Base-by-base conservation (phyloP, 306 rosid genomes). In the Prunus mume region DNA sequence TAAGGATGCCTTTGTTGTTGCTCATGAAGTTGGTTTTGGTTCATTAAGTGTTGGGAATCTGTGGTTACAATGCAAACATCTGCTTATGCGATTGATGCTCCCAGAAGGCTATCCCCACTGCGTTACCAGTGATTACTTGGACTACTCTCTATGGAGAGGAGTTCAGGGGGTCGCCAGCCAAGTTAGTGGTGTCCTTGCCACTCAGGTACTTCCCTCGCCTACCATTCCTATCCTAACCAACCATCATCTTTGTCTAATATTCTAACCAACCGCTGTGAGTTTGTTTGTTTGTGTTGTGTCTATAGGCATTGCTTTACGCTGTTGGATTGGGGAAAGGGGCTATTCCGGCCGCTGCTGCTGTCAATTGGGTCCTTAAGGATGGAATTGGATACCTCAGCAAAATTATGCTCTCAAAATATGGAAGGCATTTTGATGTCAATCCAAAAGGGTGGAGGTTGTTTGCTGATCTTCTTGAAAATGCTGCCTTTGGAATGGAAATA, bases 401-500 rank as follows among this genome's bases (percentile, higher is more conserved):
- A 86, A 92, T 94, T 66, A 61, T 90, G 89, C 73, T 94, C 70
- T 94, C 98, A 0, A 93, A 89, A 73, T 92, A 82, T n/a, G 98
- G 97, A 58, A 86, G 97, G 19, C 98, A 94, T 86, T 94, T 94
- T 76, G 98, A 94, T 80, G 97, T 94, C 24, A 73, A 92, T 50
- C 97, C 98, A 0, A 94, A 94, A 79, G 97, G 98, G 47, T 94
- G 98, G 98, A 92, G 97, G 77, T 78, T 94, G 86, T 94, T 92
- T 76, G 96, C 98, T 58, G 98, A 94, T 69, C 88, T 92, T 78
- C 85, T 92, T 57, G 97, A 91, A 71, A 94, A 92, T 83, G 91
- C 93, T 12, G 98, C 98, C 3, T 94, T 90, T 77, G 98, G 98
- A 68, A 77, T 94, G 86, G 96, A 94, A 82, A 94, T 94, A 87